phyloP scores from a whole-genome alignment of 2,329 filamentous ascomycete genomes.

The Penicillium sp. region DNA sequence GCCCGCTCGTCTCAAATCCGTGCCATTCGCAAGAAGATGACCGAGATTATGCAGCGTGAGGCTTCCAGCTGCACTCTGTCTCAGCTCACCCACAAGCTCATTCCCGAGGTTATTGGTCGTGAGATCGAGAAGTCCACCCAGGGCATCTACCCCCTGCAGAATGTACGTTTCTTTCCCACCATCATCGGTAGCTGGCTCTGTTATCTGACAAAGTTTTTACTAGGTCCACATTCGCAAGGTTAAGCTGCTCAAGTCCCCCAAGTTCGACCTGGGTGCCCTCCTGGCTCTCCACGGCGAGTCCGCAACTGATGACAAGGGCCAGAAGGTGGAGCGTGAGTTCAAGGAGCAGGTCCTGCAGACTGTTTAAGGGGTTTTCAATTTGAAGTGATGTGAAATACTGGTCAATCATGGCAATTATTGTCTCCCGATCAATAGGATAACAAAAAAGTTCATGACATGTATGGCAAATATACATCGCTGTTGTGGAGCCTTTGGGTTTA shows the following conservation, averaged over 20 bases:
- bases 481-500: not conserved
- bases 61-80: slow-evolving; percentile 90
- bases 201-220: slow-evolving; percentile 27
- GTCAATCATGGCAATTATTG: slow-evolving; percentile 50
- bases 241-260: slow-evolving; percentile 97
- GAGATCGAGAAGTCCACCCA: slow-evolving; percentile 99
- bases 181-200: not conserved
- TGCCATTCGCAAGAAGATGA: slow-evolving; percentile 99
- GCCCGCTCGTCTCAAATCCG: slow-evolving; percentile 96
- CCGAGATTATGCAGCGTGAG: slow-evolving; percentile 97
- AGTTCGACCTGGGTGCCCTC: slow-evolving; percentile 97
- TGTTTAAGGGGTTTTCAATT: slow-evolving; percentile 72
- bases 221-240: slow-evolving; percentile 99
- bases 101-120: slow-evolving; percentile 98
- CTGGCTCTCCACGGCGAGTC: slow-evolving; percentile 98
- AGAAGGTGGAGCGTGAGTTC: slow-evolving; percentile 99
- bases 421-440: slow-evolving; percentile 28
- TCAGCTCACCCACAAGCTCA: slow-evolving; percentile 97
- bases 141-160: slow-evolving; percentile 99
- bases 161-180: slow-evolving; percentile 65
- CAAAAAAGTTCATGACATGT: slow-evolving; percentile 29
- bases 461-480: slow-evolving; percentile 16
- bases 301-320: slow-evolving; percentile 89
- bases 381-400: slow-evolving; percentile 78
- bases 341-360: slow-evolving; percentile 94